Conservation (phyloP, 441 rosid species). For the Codiaeum variegatum region DNA sequence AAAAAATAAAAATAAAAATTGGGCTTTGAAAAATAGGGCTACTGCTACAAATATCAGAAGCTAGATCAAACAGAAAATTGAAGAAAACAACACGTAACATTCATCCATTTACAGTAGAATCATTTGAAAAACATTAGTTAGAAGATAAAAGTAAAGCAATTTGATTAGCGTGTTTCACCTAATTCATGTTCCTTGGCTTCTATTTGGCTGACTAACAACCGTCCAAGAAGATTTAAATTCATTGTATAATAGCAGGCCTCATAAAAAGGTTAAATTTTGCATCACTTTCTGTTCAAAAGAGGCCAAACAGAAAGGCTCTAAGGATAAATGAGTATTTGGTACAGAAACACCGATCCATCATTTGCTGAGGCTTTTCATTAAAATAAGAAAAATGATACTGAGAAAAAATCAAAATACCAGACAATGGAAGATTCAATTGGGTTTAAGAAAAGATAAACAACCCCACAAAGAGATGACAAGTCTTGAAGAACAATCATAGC, state of each 20-base stretch:
- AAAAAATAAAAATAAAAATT: too few species aligned
- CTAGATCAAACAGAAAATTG: not conserved
- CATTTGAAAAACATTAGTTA: not conserved
- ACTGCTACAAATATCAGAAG: not conserved
- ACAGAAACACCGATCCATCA: not conserved
- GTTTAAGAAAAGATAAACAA: constrained; percentile 1
- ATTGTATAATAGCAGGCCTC: constrained; percentile 16
- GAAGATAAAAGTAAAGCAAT: not conserved
- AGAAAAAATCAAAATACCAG: constrained; percentile 11
- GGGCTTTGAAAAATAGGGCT: too few species aligned
- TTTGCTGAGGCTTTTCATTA: too few species aligned
- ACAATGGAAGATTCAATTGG: constrained; percentile 15
- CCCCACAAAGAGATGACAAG: constrained; percentile 15
- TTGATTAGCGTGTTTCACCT: constrained; percentile 10
- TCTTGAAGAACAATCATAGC: constrained; percentile 18
- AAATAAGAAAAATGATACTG: too few species aligned
- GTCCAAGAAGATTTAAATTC: not conserved
- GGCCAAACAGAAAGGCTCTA: too few species aligned
- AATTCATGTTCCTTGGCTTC: constrained; percentile 22
- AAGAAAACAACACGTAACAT: not conserved
- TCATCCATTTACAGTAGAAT: not conserved
- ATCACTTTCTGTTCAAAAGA: not conserved
- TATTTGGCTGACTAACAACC: constrained; percentile 14
- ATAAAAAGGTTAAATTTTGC: constrained; percentile 2
- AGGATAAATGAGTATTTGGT: not conserved